These are phyloP conservation scores for Solanum tacnaense DNA, from an alignment of 257 asterid genomes.

Conservation along the genomic window DNA sequence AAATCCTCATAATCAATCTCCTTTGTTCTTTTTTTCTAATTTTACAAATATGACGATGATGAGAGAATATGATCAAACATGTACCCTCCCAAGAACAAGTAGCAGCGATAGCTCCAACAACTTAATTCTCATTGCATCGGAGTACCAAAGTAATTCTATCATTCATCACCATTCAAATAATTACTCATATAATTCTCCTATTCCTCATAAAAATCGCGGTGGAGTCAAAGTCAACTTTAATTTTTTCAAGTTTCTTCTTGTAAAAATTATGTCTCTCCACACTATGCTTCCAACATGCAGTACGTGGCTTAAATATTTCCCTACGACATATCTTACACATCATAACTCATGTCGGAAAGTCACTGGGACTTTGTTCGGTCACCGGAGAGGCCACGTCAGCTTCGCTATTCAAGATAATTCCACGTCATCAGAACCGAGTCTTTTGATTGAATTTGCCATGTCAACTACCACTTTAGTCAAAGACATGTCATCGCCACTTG, in stretches of 20 bases:
- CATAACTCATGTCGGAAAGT: slow-evolving; percentile 38
- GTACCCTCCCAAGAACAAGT: slow-evolving; percentile 42
- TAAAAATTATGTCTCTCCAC: slow-evolving; percentile 41
- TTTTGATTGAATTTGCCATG: slow-evolving; percentile 53
- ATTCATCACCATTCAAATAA: slow-evolving; percentile 16
- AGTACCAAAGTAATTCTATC: not conserved
- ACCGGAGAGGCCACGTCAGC: slow-evolving; percentile 78
- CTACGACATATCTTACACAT: not conserved
- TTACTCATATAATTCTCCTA: slow-evolving; percentile 7
- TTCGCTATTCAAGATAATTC: slow-evolving; percentile 70
- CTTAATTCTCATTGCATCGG: slow-evolving; percentile 31
- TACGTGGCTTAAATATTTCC: slow-evolving; percentile 25
- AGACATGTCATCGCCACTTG: slow-evolving; percentile 81
- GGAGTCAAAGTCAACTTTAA: slow-evolving; percentile 8
- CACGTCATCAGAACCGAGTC: slow-evolving; percentile 51
- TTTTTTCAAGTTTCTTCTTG: slow-evolving; percentile 37
- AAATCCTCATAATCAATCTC: not conserved
- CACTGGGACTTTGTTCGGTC: slow-evolving; percentile 78
- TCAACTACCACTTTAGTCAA: slow-evolving; percentile 63
- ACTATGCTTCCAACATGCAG: slow-evolving; percentile 42
- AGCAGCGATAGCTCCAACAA: slow-evolving; percentile 47
- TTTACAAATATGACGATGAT: not conserved
- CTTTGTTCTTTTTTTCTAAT: not conserved
- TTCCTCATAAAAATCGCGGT: not conserved
- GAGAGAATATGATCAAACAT: not conserved